Evolutionary conservation across 495 filamentous ascomycete genomes (phyloP).

Genomic region (Talaromyces thailandensis): DNA sequence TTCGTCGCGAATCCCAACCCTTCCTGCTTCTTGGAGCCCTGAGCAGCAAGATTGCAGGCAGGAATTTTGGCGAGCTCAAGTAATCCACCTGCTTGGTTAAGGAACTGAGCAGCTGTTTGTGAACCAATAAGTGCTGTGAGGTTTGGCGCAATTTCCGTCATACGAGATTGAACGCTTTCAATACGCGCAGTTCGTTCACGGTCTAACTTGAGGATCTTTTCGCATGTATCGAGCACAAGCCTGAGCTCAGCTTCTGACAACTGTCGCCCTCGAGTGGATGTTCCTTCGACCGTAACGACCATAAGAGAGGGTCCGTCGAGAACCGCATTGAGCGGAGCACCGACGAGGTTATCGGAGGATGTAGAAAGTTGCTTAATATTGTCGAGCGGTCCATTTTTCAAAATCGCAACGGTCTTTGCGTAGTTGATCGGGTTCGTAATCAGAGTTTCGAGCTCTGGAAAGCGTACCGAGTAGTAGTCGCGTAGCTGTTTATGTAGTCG

Average conservation of each 20-base stretch:
- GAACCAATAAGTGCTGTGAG: constrained; percentile 88
- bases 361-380: constrained; percentile 68
- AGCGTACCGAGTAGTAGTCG: constrained; percentile 90
- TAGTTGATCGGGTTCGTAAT: constrained; percentile 90
- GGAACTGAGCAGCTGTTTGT: constrained; percentile 89
- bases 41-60: constrained; percentile 81
- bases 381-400: constrained; percentile 88
- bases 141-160: constrained; percentile 94
- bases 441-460: constrained; percentile 92
- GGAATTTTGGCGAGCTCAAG: constrained; percentile 85
- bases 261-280: constrained; percentile 71
- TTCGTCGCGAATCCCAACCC: constrained; percentile 89
- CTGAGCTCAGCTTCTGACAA: constrained; percentile 69
- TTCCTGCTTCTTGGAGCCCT: constrained; percentile 79
- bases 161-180: constrained; percentile 93
- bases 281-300: constrained; percentile 94
- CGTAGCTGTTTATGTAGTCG: constrained; percentile 91
- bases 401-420: constrained; percentile 87
- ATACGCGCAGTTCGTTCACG: constrained; percentile 80
- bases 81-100: constrained; percentile 86
- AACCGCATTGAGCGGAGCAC: constrained; percentile 63
- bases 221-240: constrained; percentile 66
- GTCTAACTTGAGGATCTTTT: constrained; percentile 80
- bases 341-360: constrained; percentile 64
- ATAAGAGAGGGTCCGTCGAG: constrained; percentile 85